These are phyloP conservation scores for Wallacemonas sp. DNA, from an alignment of 208 protist genomes.

Conservation along the genomic window DNA sequence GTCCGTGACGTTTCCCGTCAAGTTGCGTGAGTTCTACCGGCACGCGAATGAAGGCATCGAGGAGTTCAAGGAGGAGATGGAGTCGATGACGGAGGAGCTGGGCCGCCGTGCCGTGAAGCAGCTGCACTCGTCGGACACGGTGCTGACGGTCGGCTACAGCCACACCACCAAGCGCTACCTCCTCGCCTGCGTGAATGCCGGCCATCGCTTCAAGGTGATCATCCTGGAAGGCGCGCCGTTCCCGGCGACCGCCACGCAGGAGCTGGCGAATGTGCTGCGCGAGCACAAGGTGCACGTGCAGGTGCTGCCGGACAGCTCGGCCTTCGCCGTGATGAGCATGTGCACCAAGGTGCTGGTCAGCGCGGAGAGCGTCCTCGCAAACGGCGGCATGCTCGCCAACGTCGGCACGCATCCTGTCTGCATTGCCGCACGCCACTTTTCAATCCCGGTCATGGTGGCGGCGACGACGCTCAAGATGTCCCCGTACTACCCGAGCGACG, in stretches of 20 bases:
- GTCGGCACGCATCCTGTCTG: constrained; percentile 95
- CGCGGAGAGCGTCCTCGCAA: constrained; percentile 94
- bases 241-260: constrained; percentile 46
- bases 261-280: constrained; percentile 79
- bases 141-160: constrained; percentile 80
- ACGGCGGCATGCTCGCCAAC: constrained; percentile 96
- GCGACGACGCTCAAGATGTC: constrained; percentile 97
- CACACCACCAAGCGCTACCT: constrained; percentile 72
- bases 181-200: constrained; percentile 36
- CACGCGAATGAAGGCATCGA: constrained; percentile 59
- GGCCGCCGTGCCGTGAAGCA: constrained; percentile 65
- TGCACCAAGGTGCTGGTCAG: constrained; percentile 98
- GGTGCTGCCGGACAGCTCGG: constrained; percentile 93
- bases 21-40: constrained; percentile 53
- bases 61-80: constrained; percentile 62
- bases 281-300: constrained; percentile 83
- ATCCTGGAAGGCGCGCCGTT: constrained; percentile 92
- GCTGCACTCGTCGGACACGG: constrained; percentile 72
- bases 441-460: constrained; percentile 95
- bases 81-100: constrained; percentile 74
- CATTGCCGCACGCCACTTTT: constrained; percentile 94
- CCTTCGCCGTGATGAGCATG: constrained; percentile 97
- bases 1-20: constrained; percentile 55
- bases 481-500: constrained; percentile 95
- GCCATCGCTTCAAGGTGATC: constrained; percentile 91